A percentile compares a stretch with the other conserved stretches of the same genome.
Evolutionary conservation across 2,329 filamentous ascomycete genomes (phyloP).

Genomic region (Incumbomyces lentus): DNA sequence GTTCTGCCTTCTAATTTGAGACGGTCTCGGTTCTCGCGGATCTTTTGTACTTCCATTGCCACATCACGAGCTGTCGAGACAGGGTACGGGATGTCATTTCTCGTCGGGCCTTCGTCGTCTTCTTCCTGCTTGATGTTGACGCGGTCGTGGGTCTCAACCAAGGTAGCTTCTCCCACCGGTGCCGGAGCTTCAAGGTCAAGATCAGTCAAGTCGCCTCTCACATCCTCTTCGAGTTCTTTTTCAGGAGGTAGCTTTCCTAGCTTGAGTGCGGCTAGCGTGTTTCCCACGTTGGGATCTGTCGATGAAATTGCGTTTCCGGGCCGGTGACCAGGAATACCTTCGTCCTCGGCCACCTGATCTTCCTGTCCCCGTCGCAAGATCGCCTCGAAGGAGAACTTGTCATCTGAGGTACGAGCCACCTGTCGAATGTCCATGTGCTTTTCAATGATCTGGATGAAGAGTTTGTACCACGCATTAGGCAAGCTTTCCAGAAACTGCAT

Average conservation of each 20-base stretch:
- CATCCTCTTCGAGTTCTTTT: conserved; percentile 67
- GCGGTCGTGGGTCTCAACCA: conserved; percentile 80
- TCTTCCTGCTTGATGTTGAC: conserved; percentile 77
- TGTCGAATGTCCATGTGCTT: conserved; percentile 49
- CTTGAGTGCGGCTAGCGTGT: conserved; percentile 53
- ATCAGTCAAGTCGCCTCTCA: conserved; percentile 76
- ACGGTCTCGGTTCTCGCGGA: conserved; percentile 84
- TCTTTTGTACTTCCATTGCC: conserved; percentile 83
- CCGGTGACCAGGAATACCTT: conserved; percentile 58
- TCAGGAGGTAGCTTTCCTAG: conserved; percentile 81
- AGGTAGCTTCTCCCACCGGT: conserved; percentile 55
- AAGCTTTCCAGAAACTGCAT: conserved; percentile 87
- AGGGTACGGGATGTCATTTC: conserved; percentile 73
- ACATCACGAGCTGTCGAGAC: conserved; percentile 84
- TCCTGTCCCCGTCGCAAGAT: conserved; percentile 47
- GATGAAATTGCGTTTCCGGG: conserved; percentile 53
- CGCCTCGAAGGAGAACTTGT: conserved; percentile 49
- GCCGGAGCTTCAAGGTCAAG: conserved; percentile 72
- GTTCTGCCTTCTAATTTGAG: conserved; percentile 79
- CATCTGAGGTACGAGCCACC: conserved; percentile 48
- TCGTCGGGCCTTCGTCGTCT: conserved; percentile 67
- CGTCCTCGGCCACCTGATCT: conserved; percentile 54
- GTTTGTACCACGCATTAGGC: conserved; percentile 64
- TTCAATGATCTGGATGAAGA: conserved; percentile 64
- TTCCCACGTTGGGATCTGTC: conserved; percentile 45